Base-by-base conservation (phyloP, 1,284 basidiomycete genomes). In the Tilletia caries region DNA sequence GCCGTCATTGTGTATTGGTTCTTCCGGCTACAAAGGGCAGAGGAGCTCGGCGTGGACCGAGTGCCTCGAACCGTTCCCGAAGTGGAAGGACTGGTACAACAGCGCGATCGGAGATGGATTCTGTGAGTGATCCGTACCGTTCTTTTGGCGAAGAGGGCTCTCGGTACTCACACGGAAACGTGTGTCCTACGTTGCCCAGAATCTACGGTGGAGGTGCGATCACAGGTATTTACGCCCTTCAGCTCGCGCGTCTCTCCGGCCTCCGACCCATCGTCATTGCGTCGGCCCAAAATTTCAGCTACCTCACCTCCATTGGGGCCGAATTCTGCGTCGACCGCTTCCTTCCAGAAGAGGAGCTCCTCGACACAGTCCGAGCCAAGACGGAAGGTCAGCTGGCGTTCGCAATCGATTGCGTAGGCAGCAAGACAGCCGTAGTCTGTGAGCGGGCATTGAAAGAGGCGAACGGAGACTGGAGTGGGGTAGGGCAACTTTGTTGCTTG, bases 131-230 rank as follows among this genome's bases (percentile, higher is more conserved):
- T 44, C 20, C 3, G n/a, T 25, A 50, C 48, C 48, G 15, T 41
- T 6, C 37, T 10, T 41, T 41, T 15, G 37, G 15, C 37, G 37
- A 41, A 41, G 2, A 1, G 10, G 15, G 37, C 15, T 41, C 37
- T 41, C 37, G 15, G 37, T 15, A 15, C 37, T 10, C 1, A 41
- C 10, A 41, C 37, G 8, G 15, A 41, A 41, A 1, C 37, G 37
- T 15, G 15, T 41, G 10, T 41, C 37, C 1, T 15, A 41, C 37
- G 15, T 41, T 41, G 15, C 23, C 23, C 43, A 68, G 68, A 25
- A 72, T 78, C 67, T 80, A 79, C 67, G 78, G 78, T 25, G 79
- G 79, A 33, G 79, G 75, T 3, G 73, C 77, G 15, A 64, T 80
- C 12, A 80, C 79, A 13, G 79, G 79, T n/a, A 75, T 79, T 58